Evolutionary conservation across 257 asterid genomes (phyloP).

Genomic region (Solanum paucissectum): DNA sequence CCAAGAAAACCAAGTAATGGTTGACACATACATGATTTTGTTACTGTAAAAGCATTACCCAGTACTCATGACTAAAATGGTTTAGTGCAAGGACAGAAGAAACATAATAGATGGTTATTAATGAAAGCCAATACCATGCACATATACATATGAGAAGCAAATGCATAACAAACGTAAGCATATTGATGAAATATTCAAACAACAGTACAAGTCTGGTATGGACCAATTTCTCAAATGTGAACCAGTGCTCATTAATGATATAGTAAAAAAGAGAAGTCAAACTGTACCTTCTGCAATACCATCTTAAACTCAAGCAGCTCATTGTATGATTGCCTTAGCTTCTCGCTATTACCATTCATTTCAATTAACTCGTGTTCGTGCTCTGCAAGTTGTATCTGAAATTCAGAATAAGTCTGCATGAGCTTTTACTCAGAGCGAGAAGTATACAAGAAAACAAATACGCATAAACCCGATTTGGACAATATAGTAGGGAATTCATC

Average conservation of each 20-base stretch:
- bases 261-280: background rate
- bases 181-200: background rate
- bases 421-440: background rate
- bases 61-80: background rate
- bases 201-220: background rate
- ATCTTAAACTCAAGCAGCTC: constrained; percentile 96
- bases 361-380: constrained; percentile 96
- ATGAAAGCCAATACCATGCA: background rate
- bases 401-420: background rate
- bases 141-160: background rate
- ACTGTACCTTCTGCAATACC: constrained; percentile 85
- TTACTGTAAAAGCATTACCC: background rate
- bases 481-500: background rate
- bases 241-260: background rate
- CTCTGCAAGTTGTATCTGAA: constrained; percentile 71
- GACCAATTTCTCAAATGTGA: background rate
- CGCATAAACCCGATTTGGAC: background rate
- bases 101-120: background rate
- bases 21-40: background rate
- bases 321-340: constrained; percentile 73
- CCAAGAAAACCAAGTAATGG: background rate
- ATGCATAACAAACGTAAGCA: background rate
- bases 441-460: background rate
- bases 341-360: constrained; percentile 83
- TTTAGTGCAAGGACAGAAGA: background rate